phyloP scores from a whole-genome alignment of 1,139 yeast species.

The Hanseniaspora uvarum region DNA sequence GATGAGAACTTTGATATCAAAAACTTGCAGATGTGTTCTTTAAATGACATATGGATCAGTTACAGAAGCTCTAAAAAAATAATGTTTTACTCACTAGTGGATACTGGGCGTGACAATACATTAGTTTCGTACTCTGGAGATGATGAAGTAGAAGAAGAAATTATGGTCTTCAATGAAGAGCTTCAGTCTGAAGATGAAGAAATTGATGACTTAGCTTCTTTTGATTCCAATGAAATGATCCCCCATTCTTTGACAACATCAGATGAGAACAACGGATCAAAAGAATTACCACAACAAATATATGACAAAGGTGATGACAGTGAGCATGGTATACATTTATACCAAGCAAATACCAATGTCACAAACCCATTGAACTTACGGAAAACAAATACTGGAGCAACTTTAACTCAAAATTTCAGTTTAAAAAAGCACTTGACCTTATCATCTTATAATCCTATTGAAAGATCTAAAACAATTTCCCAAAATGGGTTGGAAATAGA shows the following conservation, averaged over 20 bases:
- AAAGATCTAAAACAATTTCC: conserved; percentile 13
- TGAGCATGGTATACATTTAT: conserved; percentile 23
- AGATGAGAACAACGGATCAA: conserved; percentile 16
- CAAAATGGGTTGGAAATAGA: conserved; percentile 5
- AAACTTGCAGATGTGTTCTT: conserved; percentile 31
- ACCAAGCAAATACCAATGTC: conserved; percentile 24
- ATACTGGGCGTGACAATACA: not conserved
- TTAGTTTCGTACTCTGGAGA: not conserved
- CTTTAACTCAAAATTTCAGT: not conserved
- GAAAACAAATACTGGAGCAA: conserved; percentile 4
- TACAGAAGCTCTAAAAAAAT: conserved; percentile 30
- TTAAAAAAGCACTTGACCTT: conserved; percentile 10
- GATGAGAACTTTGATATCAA: conserved; percentile 33
- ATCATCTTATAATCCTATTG: conserved; percentile 7
- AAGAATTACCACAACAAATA: conserved; percentile 9
- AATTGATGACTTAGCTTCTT: conserved; percentile 5
- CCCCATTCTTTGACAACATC: conserved; percentile 15
- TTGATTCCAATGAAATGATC: conserved; percentile 8
- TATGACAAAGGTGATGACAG: conserved; percentile 18
- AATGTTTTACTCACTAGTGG: conserved; percentile 33
- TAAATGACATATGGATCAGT: conserved; percentile 30
- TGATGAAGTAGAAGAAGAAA: not conserved
- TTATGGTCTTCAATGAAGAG: not conserved
- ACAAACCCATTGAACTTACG: conserved; percentile 18
- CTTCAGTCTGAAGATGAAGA: conserved; percentile 1